Base-by-base conservation (phyloP, 257 asterid genomes). In the Ilex aquifolium region DNA sequence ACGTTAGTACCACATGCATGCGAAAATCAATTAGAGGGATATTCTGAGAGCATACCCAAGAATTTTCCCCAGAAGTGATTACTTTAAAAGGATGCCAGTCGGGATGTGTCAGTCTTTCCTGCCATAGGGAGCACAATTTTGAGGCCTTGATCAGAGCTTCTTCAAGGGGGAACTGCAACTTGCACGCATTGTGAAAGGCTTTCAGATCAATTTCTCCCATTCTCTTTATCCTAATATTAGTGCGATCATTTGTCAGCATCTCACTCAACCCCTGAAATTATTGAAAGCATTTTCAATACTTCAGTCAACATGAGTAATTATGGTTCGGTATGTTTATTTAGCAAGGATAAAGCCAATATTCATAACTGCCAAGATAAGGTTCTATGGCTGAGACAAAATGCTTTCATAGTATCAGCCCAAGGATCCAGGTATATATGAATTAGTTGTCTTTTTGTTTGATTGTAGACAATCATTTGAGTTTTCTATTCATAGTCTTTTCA, bases 151-250 rank as follows among this genome's bases (percentile, higher is more conserved):
- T 54, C 0, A 80, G 87, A 56, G 82, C 87, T 65, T 87, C 96
- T 42, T 73, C 82, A 3, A 60, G n/a, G 29, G 88, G 60, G 55
- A 61, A 88, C 58, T 67, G 80, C 65, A 17, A 40, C 69, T 83
- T 84, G 81, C 95, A 85, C 32, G 72, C 78, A 13, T 50, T 72
- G 72, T 71, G 77, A 60, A 88, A 85, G 48, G 82, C 65, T 79
- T 82, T 82, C 16, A 68, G 73, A 51, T 90, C 93, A n/a, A 88
- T 69, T 54, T 85, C 97, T 4, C 95, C 96, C 95, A 85, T 88
- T 62, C 92, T 77, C 73, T 83, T 88, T 42, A 90, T 73, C 64
- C 96, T 93, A 48, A 85, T 84, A 60, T 60, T 80, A 6, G 77
- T 79, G 32, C 85, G 87, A 58, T 27, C 54, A 36, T 15, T 70